Conservation (phyloP, 331 rosid genomes). For the Malus hybrid region DNA sequence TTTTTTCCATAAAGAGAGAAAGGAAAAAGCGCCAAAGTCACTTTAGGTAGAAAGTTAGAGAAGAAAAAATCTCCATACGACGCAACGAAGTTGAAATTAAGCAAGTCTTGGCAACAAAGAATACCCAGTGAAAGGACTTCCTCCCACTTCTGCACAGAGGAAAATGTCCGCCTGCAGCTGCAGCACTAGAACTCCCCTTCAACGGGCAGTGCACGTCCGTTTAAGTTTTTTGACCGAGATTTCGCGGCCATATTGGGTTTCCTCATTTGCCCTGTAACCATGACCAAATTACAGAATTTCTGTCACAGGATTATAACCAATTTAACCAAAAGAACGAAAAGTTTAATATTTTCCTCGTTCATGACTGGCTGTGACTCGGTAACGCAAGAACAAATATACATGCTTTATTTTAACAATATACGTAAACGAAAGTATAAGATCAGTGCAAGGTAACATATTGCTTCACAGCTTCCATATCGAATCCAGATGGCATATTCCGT, state of each 20-base stretch:
- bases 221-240: not conserved
- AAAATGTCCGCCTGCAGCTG: not conserved
- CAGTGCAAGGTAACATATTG: not conserved
- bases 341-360: not conserved
- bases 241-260: not conserved
- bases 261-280: not conserved
- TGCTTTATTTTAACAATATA: not conserved
- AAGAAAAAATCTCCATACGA: not conserved
- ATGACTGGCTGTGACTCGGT: not conserved
- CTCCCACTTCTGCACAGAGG: not conserved
- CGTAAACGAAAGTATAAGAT: not conserved
- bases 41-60: not conserved
- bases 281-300: not conserved
- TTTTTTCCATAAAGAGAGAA: not conserved
- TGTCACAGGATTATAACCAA: not conserved
- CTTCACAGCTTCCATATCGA: not conserved
- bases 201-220: not conserved
- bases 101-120: not conserved
- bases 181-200: not conserved
- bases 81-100: not conserved
- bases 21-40: not conserved
- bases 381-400: not conserved
- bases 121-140: not conserved
- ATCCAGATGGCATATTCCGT: not conserved
- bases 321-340: too few relatives aligned